Evolutionary conservation across 2,329 filamentous ascomycete genomes (phyloP).

Genomic region (Hymenotorrendiella dingleyae): DNA sequence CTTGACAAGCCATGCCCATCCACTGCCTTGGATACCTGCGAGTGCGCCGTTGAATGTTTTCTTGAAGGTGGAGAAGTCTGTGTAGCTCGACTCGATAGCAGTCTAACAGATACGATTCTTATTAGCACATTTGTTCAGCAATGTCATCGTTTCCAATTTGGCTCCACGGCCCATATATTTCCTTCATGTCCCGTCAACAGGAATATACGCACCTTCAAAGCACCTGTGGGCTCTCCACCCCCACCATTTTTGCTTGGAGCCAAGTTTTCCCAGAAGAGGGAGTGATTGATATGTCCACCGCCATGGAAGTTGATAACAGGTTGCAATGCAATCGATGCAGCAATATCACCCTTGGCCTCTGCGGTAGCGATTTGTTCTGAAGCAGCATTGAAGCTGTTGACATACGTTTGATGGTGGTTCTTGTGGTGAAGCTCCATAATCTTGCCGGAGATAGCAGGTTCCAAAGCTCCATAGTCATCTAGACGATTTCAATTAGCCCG

Average conservation of each 20-base stretch:
- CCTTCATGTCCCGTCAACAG: no score
- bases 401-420: conserved; percentile 92
- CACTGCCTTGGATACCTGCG: conserved; percentile 54
- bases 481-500: conserved; percentile 7
- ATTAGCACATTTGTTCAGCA: neutral
- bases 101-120: conserved; percentile 18
- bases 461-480: conserved; percentile 97
- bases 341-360: conserved; percentile 45
- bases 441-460: conserved; percentile 74
- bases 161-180: no score
- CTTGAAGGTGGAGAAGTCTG: conserved; percentile 48
- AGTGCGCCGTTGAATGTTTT: conserved; percentile 52
- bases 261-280: conserved; percentile 65
- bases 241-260: conserved; percentile 61
- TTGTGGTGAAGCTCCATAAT: conserved; percentile 97
- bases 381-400: conserved; percentile 80
- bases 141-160: no score
- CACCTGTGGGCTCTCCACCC: conserved; percentile 49
- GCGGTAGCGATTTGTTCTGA: conserved; percentile 63
- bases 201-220: conserved; percentile 33
- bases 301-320: conserved; percentile 62
- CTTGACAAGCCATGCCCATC: conserved; percentile 53
- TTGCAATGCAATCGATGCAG: conserved; percentile 47
- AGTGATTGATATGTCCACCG: conserved; percentile 62
- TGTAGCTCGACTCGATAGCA: conserved; percentile 37